Evolutionary conservation across 805 yeast genomes (phyloP), one percentile per base, ranked within the genome.

Genomic region (Starmerella apicola): DNA sequence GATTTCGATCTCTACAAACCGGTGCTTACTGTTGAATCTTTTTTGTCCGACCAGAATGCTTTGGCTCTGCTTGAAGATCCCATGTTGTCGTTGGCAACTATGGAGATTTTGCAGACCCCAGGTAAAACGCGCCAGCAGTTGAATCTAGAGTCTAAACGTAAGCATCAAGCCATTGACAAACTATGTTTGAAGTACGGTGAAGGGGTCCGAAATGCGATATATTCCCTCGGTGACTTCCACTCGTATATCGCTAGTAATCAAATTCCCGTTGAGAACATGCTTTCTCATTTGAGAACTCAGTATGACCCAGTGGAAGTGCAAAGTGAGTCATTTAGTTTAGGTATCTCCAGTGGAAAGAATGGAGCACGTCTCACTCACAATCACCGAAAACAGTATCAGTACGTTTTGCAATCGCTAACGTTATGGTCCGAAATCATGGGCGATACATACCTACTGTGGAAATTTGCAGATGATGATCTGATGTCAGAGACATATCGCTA

Each of bases 181-280:
- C 56, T 81, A 26, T 72, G 80, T 0, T 52, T 61, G 5, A 68
- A 61, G 42, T 78, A 76, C 53, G 56, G 67, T 8, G 49, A 44
- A 20, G 28, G 39, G 3, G 44, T 39, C n/a, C 66, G 81, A 29
- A 84, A 77, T 51, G 74, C 77, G 4, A 55, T 81, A 17, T 81
- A 81, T 54, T 81, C 91, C 1, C 72, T 81, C 37, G 86, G 88
- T 29, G 93, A 81, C 55, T 79, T 75, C 60, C 77, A 78, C 51
- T 71, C 85, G 0, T 81, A 79, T 51, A 68, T 80, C 2, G 71
- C 76, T 42, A 68, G 81, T 41, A 81, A 81, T 52, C 66, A 81
- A 45, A 62, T 69, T 28, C 88, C 93, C 5, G 78, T 80, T 20
- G 62, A 67, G 37, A 64, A 78, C 49, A 77, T 79, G 72, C 58